Conservation (phyloP, 208 protist species). For the Trypanosoma lewisi region DNA sequence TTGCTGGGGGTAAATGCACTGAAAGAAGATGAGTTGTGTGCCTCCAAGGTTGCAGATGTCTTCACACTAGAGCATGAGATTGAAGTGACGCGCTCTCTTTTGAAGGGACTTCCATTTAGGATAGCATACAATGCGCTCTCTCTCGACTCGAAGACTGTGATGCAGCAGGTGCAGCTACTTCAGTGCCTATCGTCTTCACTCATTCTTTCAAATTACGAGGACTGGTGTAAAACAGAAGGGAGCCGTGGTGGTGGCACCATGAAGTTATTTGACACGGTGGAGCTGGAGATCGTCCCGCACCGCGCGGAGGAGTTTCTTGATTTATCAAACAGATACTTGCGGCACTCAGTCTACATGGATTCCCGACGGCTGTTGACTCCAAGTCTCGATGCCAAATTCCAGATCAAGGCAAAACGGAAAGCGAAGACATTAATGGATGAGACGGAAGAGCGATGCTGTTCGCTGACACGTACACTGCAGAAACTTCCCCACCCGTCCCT, state of each 20-base stretch:
- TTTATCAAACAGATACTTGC: slow-evolving; percentile 14
- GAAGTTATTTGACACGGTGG: slow-evolving; percentile 53
- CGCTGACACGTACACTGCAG: slow-evolving; percentile 41
- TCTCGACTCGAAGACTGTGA: slow-evolving; percentile 38
- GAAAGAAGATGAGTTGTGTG: slow-evolving; percentile 41
- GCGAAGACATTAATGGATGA: slow-evolving; percentile 16
- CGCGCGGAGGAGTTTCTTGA: slow-evolving; percentile 45
- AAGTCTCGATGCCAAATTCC: slow-evolving; percentile 27
- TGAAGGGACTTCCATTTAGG: slow-evolving; percentile 50
- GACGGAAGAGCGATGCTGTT: slow-evolving; percentile 26
- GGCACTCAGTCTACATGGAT: slow-evolving; percentile 65
- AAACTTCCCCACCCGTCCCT: slow-evolving; percentile 51
- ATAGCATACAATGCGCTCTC: slow-evolving; percentile 56
- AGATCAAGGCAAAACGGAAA: background rate
- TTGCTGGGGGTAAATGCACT: slow-evolving; percentile 63
- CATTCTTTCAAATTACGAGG: slow-evolving; percentile 57
- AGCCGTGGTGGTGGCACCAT: too few relatives aligned
- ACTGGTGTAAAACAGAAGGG: background rate
- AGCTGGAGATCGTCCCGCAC: slow-evolving; percentile 52
- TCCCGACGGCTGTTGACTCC: slow-evolving; percentile 41
- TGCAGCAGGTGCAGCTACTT: slow-evolving; percentile 53
- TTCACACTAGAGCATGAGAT: slow-evolving; percentile 74
- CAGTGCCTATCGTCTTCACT: slow-evolving; percentile 78
- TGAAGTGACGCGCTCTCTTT: slow-evolving; percentile 41
- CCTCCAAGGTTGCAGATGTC: slow-evolving; percentile 25